Conservation (phyloP, 306 rosid species). For the Astragalus membranaceus region DNA sequence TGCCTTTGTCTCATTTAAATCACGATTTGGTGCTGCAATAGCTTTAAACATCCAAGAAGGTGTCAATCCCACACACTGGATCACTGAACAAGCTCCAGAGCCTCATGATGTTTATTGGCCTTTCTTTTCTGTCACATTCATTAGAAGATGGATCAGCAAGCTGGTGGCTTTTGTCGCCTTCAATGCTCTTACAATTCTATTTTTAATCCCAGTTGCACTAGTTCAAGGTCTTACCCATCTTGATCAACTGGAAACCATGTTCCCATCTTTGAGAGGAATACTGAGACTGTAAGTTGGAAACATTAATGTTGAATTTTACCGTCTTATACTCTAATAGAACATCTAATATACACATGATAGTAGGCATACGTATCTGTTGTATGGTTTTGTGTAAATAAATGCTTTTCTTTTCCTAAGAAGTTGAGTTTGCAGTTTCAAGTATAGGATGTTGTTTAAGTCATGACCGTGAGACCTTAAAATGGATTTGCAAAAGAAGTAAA, state of each 20-base stretch:
- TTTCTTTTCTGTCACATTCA: slow-evolving; percentile 64
- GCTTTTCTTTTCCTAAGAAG: neutral
- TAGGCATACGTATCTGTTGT: neutral
- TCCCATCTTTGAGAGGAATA: slow-evolving; percentile 52
- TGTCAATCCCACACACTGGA: slow-evolving; percentile 68
- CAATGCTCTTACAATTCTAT: slow-evolving; percentile 53
- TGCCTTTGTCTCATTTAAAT: slow-evolving; percentile 82
- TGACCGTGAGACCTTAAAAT: neutral
- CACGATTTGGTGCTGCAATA: slow-evolving; percentile 67
- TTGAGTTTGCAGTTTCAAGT: neutral
- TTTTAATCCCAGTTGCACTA: slow-evolving; percentile 65
- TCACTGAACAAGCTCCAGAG: slow-evolving; percentile 76
- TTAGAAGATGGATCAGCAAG: slow-evolving; percentile 58
- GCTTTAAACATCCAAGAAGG: slow-evolving; percentile 66
- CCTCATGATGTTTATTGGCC: slow-evolving; percentile 82
- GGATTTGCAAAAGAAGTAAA: slow-evolving; percentile 3
- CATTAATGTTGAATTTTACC: neutral
- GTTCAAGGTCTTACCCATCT: slow-evolving; percentile 79
- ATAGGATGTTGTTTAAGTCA: neutral
- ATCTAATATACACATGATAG: neutral
- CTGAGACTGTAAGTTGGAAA: slow-evolving; percentile 52
- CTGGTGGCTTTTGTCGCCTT: slow-evolving; percentile 46
- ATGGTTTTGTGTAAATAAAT: neutral
- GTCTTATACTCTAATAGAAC: neutral
- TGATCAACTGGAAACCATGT: slow-evolving; percentile 54